Percentiles rank a stretch among this genome's conserved stretches.
phyloP scores from a whole-genome alignment of 2,329 filamentous ascomycete genomes.

The Aspergillus candidus region DNA sequence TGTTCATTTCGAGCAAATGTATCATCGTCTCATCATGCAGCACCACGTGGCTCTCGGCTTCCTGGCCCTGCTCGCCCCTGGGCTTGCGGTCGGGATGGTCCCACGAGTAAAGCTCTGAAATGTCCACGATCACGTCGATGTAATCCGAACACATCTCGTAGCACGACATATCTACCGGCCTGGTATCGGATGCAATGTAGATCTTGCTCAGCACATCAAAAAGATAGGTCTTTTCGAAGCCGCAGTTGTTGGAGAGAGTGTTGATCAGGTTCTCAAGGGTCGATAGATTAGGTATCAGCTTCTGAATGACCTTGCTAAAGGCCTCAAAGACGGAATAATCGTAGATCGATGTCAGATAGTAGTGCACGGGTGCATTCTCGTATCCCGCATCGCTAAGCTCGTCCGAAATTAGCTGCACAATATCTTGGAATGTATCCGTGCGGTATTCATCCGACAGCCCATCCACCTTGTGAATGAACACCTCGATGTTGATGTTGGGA shows the following conservation, averaged over 20 bases:
- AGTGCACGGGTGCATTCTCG: conserved; percentile 88
- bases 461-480: conserved; percentile 98
- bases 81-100: conserved; percentile 41
- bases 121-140: conserved; percentile 96
- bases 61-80: conserved; percentile 43
- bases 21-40: conserved; percentile 58
- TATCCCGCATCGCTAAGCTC: conserved; percentile 90
- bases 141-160: conserved; percentile 99
- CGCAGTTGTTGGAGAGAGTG: conserved; percentile 84
- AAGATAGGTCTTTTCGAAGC: conserved; percentile 95
- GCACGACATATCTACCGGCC: conserved; percentile 86
- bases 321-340: conserved; percentile 98
- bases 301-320: conserved; percentile 97
- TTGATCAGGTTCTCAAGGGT: conserved; percentile 92
- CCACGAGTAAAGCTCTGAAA: conserved; percentile 91
- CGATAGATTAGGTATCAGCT: conserved; percentile 86
- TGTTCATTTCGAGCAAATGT: conserved; percentile 62
- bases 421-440: conserved; percentile 91
- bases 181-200: conserved; percentile 93
- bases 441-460: conserved; percentile 96
- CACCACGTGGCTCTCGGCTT: conserved; percentile 58
- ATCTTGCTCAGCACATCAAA: conserved; percentile 98
- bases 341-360: conserved; percentile 96
- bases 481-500: conserved; percentile 91
- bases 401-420: conserved; percentile 92